phyloP scores from a whole-genome alignment of 2,329 filamentous ascomycete genomes.

The Tolypocladium paradoxum region DNA sequence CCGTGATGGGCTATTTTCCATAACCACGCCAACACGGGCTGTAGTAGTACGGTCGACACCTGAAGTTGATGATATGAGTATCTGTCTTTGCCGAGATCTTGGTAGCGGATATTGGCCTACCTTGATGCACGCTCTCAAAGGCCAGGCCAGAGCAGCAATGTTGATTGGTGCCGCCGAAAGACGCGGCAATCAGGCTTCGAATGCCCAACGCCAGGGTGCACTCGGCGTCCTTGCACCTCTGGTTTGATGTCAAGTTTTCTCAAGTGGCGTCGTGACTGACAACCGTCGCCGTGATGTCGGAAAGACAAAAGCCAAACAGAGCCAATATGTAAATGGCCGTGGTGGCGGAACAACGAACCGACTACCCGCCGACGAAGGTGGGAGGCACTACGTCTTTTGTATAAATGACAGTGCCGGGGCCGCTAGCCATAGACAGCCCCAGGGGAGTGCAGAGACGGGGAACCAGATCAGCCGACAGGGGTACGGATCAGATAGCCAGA shows the following conservation, averaged over 20 bases:
- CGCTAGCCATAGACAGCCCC: conserved; percentile 9
- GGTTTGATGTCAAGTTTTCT: not conserved
- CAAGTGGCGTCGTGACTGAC: not conserved
- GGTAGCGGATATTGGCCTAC: not conserved
- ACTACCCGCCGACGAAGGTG: not conserved
- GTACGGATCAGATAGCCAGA: conserved; percentile 26
- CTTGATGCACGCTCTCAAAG: not conserved
- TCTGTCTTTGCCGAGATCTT: not conserved
- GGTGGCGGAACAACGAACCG: not conserved
- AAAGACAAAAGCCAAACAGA: not conserved
- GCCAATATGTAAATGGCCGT: not conserved
- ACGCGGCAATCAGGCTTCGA: not conserved
- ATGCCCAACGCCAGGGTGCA: not conserved
- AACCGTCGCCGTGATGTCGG: not conserved
- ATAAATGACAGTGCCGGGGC: conserved; percentile 17
- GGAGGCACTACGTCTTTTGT: conserved; percentile 14
- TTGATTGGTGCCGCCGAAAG: too few relatives aligned
- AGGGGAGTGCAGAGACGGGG: conserved; percentile 7
- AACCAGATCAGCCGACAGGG: conserved; percentile 18
- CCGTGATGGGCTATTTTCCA: conserved; percentile 30
- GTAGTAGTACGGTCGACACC: conserved; percentile 6
- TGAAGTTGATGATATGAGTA: not conserved
- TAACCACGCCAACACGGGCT: conserved; percentile 15
- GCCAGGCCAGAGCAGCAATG: not conserved
- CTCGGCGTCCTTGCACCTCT: not conserved